A percentile compares a stretch with the other conserved stretches of the same genome.
Conservation (phyloP, 164 flowering plant genomes). For the Vitis amurensis region DNA sequence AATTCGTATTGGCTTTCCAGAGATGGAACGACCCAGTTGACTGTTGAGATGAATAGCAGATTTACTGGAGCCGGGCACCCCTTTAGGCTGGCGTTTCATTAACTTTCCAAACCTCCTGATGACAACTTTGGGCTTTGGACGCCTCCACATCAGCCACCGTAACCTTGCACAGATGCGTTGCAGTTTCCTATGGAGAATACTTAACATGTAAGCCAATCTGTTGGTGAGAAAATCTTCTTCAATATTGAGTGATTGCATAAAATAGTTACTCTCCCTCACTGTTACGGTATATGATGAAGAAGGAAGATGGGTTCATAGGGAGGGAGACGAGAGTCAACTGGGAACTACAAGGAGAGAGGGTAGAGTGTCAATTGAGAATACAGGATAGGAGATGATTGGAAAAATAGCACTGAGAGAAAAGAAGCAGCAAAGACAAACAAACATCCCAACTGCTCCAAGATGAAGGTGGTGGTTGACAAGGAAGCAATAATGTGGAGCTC, state of each 20-base stretch:
- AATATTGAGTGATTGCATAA: conserved; percentile 21
- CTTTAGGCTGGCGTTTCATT: conserved; percentile 21
- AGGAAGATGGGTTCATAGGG: background rate
- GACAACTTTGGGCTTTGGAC: conserved; percentile 50
- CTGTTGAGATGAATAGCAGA: conserved; percentile 16
- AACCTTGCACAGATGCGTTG: conserved; percentile 50
- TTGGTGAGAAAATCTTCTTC: conserved; percentile 9
- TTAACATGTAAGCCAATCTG: conserved; percentile 30
- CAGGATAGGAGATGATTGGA: background rate
- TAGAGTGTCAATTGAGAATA: background rate
- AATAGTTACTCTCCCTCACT: background rate
- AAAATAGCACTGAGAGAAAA: background rate
- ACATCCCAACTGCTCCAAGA: conserved; percentile 42
- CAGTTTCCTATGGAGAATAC: conserved; percentile 36
- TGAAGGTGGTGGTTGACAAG: conserved; percentile 29
- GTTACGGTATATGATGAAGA: background rate
- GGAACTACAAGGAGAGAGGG: background rate
- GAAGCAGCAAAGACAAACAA: conserved; percentile 15
- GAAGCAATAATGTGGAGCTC: conserved; percentile 21
- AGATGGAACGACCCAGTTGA: conserved; percentile 8
- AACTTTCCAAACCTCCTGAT: conserved; percentile 54
- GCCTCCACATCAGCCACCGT: conserved; percentile 43
- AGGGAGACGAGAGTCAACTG: background rate
- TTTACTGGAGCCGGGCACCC: conserved; percentile 15
- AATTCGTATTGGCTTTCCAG: conserved; percentile 47